Conservation (phyloP, 2,329 filamentous ascomycete genomes). For the Mollisiaceae sp. region DNA sequence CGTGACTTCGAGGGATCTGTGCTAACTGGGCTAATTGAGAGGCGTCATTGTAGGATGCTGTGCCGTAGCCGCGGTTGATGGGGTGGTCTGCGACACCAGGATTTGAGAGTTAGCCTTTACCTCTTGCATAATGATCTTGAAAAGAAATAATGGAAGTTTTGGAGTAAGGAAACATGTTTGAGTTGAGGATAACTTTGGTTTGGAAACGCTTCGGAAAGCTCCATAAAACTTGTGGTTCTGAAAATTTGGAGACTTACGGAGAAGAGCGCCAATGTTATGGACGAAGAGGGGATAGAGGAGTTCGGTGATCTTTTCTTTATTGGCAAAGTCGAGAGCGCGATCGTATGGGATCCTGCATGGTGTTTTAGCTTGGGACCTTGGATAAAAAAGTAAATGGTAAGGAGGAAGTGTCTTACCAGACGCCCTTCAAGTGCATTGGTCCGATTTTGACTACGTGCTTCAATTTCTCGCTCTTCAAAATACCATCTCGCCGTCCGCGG, state of each 20-base stretch:
- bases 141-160: too few species aligned
- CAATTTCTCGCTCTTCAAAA: conserved; percentile 95
- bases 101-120: too few species aligned
- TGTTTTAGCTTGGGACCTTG: background rate
- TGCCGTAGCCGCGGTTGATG: conserved; percentile 67
- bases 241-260: conserved; percentile 52
- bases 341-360: conserved; percentile 88
- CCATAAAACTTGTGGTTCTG: too few species aligned
- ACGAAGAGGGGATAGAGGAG: conserved; percentile 93
- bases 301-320: conserved; percentile 99
- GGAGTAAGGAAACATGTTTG: too few species aligned
- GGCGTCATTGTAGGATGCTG: background rate
- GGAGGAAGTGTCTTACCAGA: conserved; percentile 69
- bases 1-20: conserved; percentile 22
- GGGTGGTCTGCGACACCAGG: conserved; percentile 65
- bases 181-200: too few species aligned
- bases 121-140: too few species aligned
- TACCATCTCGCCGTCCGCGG: conserved; percentile 88
- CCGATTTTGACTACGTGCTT: conserved; percentile 98
- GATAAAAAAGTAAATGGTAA: background rate
- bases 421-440: conserved; percentile 96
- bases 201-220: too few species aligned
- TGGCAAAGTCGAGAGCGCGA: conserved; percentile 92
- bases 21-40: conserved; percentile 5
- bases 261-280: conserved; percentile 89